A percentile compares a stretch with the other conserved stretches of the same genome.
Conservation (phyloP, 495 filamentous ascomycete genomes). For the Tuber magnatum region DNA sequence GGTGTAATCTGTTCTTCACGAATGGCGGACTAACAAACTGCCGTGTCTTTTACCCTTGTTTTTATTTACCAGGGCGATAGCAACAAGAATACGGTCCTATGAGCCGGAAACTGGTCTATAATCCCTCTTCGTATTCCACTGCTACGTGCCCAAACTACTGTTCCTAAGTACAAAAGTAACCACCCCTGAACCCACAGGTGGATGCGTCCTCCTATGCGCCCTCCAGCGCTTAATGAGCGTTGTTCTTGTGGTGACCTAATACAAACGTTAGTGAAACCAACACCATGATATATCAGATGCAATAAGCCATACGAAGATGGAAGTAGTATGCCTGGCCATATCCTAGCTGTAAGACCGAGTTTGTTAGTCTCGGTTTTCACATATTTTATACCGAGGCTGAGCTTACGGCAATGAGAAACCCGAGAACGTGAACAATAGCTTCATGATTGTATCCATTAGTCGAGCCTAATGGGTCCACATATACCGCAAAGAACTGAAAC, state of each 20-base stretch:
- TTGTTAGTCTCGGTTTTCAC: constrained; percentile 10
- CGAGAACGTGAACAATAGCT: constrained; percentile 86
- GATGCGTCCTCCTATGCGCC: background rate
- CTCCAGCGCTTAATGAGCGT: constrained; percentile 66
- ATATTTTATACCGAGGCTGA: background rate
- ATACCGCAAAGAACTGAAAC: background rate
- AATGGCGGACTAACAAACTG: background rate
- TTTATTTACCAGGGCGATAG: background rate
- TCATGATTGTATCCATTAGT: constrained; percentile 21
- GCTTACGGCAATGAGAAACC: constrained; percentile 52
- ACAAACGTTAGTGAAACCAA: constrained; percentile 39
- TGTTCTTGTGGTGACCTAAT: constrained; percentile 97
- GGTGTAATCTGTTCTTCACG: background rate
- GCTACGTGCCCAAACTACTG: background rate
- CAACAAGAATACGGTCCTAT: background rate
- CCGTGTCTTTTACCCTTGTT: background rate
- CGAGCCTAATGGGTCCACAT: background rate
- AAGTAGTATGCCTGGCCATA: constrained; percentile 99
- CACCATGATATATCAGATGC: background rate
- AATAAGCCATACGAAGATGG: constrained; percentile 76
- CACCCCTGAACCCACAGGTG: background rate
- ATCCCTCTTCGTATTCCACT: background rate
- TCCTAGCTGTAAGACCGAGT: constrained; percentile 48
- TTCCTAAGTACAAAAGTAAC: constrained; percentile 3
- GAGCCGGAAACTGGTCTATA: background rate